Percentiles rank a stretch among this genome's conserved stretches.
Evolutionary conservation across 176 grass and related monocot genomes (phyloP).

Genomic region (Lolium rigidum): DNA sequence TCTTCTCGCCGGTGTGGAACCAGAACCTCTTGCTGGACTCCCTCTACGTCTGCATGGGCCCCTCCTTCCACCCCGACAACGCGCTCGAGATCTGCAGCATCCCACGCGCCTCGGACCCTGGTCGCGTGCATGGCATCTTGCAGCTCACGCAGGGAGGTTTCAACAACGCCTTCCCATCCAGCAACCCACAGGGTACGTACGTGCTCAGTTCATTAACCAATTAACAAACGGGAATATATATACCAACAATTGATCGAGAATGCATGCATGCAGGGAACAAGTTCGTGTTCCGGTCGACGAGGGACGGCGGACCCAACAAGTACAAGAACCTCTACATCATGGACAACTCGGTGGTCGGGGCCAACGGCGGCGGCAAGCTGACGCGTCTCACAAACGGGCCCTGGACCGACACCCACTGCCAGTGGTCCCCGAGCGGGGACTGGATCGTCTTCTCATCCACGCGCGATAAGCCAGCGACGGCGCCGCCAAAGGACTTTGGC

Average conservation of each 20-base stretch:
- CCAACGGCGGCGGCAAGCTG: background rate
- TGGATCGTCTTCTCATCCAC: slow-evolving; percentile 60
- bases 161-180: too few species aligned
- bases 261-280: background rate
- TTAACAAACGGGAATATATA: too few species aligned
- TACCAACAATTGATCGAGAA: too few species aligned
- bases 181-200: too few species aligned
- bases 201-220: too few species aligned
- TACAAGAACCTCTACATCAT: slow-evolving; percentile 53
- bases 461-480: slow-evolving; percentile 9
- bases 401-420: slow-evolving; percentile 55
- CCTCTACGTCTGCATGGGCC: slow-evolving; percentile 23
- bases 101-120: too few species aligned
- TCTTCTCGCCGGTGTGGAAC: slow-evolving; percentile 49
- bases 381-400: slow-evolving; percentile 31
- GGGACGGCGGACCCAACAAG: background rate
- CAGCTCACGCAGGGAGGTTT: background rate
- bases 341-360: slow-evolving; percentile 11
- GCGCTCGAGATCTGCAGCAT: slow-evolving; percentile 13
- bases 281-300: slow-evolving; percentile 49
- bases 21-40: slow-evolving; percentile 37
- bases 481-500: background rate
- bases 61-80: too few species aligned
- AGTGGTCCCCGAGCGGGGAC: slow-evolving; percentile 40
- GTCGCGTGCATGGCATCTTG: too few species aligned